Evolutionary conservation across 495 filamentous ascomycete genomes (phyloP).

Genomic region (Jackrogersella multiformis): DNA sequence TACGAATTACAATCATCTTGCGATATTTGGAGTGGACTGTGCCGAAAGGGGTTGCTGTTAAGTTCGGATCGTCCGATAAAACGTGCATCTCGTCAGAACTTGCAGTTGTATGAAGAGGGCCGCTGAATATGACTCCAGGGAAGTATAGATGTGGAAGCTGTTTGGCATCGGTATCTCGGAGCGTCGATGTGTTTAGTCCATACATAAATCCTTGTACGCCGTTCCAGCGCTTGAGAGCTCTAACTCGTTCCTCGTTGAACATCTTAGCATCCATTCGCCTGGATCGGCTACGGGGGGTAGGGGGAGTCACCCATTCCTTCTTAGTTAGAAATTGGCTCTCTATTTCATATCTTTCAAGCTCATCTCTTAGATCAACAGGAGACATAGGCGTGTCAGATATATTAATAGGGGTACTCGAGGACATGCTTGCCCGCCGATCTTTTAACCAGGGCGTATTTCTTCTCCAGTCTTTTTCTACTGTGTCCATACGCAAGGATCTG

Average conservation of each 20-base stretch:
- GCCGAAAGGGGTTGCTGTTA: slow-evolving; percentile 37
- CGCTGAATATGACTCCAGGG: slow-evolving; percentile 34
- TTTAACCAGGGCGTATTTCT: neutral
- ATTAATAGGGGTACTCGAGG: neutral
- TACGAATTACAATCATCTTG: slow-evolving; percentile 36
- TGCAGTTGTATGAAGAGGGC: slow-evolving; percentile 19
- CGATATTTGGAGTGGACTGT: slow-evolving; percentile 37
- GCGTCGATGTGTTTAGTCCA: slow-evolving; percentile 5
- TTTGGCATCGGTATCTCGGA: slow-evolving; percentile 24
- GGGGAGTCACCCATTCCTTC: slow-evolving; percentile 25
- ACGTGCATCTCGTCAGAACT: slow-evolving; percentile 26
- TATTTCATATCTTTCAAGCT: slow-evolving; percentile 22
- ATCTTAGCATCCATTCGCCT: slow-evolving; percentile 9
- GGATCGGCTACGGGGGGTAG: slow-evolving; percentile 3
- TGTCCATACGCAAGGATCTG: neutral
- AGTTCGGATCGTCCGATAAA: slow-evolving; percentile 20
- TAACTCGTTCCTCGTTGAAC: slow-evolving; percentile 6
- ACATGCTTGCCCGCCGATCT: neutral
- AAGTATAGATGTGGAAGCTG: slow-evolving; percentile 7
- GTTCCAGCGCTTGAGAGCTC: slow-evolving; percentile 15
- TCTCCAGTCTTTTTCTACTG: neutral
- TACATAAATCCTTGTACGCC: slow-evolving; percentile 10
- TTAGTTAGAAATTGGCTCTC: neutral
- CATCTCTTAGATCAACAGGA: slow-evolving; percentile 3
- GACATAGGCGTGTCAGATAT: neutral